phyloP scores from a whole-genome alignment of 345 rosid species.

The Sonneratia alba region DNA sequence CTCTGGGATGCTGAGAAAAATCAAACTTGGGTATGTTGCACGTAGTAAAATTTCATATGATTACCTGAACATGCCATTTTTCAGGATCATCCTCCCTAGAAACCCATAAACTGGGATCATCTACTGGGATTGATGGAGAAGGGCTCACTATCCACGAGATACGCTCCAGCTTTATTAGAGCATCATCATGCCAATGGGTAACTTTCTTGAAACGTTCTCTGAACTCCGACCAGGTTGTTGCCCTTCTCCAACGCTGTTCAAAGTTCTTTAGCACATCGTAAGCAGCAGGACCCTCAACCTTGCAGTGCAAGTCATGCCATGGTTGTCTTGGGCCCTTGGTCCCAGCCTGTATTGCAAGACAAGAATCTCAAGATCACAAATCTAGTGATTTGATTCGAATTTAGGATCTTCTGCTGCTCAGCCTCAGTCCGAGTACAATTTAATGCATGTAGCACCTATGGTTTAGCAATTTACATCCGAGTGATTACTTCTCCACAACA shows the following conservation, averaged over 20 bases:
- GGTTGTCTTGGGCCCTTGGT: constrained; percentile 74
- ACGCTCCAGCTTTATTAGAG: constrained; percentile 67
- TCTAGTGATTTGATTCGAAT: not conserved
- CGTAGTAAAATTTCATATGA: not conserved
- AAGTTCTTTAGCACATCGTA: constrained; percentile 76
- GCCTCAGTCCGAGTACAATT: not conserved
- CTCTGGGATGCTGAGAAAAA: not conserved
- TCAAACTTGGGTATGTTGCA: not conserved
- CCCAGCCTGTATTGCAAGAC: constrained; percentile 35
- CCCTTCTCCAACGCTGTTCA: constrained; percentile 92
- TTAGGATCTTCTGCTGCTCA: too few species aligned
- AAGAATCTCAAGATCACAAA: not conserved
- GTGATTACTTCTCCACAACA: too few species aligned
- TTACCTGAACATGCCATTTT: constrained; percentile 80
- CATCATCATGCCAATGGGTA: constrained; percentile 70
- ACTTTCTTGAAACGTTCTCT: constrained; percentile 52
- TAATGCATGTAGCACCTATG: not conserved
- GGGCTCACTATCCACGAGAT: constrained; percentile 89
- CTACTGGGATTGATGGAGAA: constrained; percentile 20
- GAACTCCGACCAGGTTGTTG: constrained; percentile 60
- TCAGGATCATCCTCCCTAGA: constrained; percentile 44
- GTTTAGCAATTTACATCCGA: too few species aligned
- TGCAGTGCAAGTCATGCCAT: constrained; percentile 89
- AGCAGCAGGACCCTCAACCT: constrained; percentile 91
- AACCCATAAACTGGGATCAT: constrained; percentile 49